Evolutionary conservation across 148 eudicot species (phyloP).

Genomic region (Simmondsia chinensis): DNA sequence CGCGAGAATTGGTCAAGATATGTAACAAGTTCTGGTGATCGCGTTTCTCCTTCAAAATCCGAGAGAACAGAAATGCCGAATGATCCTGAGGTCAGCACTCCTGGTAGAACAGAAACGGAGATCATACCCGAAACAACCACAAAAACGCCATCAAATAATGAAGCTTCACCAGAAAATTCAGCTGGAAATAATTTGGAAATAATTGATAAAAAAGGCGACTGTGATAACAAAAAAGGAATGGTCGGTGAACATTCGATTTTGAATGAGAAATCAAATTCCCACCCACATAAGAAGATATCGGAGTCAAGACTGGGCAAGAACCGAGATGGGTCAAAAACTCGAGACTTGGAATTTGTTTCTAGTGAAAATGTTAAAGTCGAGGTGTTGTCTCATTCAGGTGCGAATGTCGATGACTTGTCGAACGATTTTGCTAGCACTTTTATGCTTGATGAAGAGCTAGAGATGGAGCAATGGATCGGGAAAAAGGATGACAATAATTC

Average conservation of each 20-base stretch:
- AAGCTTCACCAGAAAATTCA: conserved; percentile 8
- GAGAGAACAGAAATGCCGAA: conserved; percentile 7
- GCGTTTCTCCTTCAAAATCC: conserved; percentile 15
- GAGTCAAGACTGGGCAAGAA: conserved; percentile 4
- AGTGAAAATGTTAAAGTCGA: conserved; percentile 11
- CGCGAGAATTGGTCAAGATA: conserved; percentile 83
- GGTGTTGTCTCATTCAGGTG: conserved; percentile 18
- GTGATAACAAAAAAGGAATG: conserved; percentile 15
- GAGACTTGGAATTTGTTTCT: conserved; percentile 13
- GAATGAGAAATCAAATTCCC: conserved; percentile 12
- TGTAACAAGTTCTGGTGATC: conserved; percentile 25
- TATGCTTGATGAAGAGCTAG: conserved; percentile 94
- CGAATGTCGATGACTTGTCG: conserved; percentile 32
- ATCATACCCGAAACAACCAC: conserved; percentile 10
- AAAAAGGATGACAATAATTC: conserved; percentile 26
- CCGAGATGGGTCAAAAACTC: conserved; percentile 12
- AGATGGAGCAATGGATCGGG: conserved; percentile 40
- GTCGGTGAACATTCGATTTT: conserved; percentile 11
- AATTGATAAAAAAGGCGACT: no score
- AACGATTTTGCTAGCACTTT: conserved; percentile 65
- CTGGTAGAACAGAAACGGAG: conserved; percentile 11
- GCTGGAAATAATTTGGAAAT: conserved; percentile 5
- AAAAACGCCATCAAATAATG: conserved; percentile 12
- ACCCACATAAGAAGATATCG: conserved; percentile 5
- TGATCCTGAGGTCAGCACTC: conserved; percentile 12